phyloP scores from a whole-genome alignment of 1,139 yeast species.

The Saccharomyces hybrid region DNA sequence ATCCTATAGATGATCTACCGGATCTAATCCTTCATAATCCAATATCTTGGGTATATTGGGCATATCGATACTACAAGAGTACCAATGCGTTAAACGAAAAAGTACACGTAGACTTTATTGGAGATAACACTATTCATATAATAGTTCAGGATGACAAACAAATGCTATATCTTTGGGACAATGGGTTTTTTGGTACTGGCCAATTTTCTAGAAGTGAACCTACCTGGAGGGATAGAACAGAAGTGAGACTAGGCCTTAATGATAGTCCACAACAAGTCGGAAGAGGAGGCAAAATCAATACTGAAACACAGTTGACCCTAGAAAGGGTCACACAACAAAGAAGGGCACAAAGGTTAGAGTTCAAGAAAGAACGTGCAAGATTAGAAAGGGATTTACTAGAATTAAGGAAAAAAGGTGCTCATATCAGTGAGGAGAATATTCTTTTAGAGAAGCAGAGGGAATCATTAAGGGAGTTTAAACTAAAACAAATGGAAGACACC shows the following conservation, averaged over 20 bases:
- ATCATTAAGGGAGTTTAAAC: slow-evolving; percentile 30
- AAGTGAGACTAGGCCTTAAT: slow-evolving; percentile 37
- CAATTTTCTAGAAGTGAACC: slow-evolving; percentile 85
- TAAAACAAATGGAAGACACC: slow-evolving; percentile 23
- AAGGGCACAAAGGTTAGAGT: slow-evolving; percentile 62
- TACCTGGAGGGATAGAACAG: slow-evolving; percentile 69
- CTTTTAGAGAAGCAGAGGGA: slow-evolving; percentile 30
- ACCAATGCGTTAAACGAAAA: slow-evolving; percentile 10
- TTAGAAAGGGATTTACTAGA: slow-evolving; percentile 32
- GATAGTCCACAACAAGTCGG: background rate
- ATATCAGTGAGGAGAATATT: slow-evolving; percentile 24
- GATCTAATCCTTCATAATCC: slow-evolving; percentile 49
- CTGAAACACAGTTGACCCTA: slow-evolving; percentile 33
- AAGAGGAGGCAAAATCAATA: slow-evolving; percentile 30
- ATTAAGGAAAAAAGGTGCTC: slow-evolving; percentile 28
- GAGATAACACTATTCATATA: slow-evolving; percentile 18
- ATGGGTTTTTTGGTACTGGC: slow-evolving; percentile 95
- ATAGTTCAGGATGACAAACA: slow-evolving; percentile 39
- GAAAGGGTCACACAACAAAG: slow-evolving; percentile 76
- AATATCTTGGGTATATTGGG: slow-evolving; percentile 47
- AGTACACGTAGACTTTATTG: slow-evolving; percentile 17
- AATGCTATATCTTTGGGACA: slow-evolving; percentile 63
- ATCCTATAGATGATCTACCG: slow-evolving; percentile 38
- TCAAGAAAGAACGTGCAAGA: slow-evolving; percentile 49
- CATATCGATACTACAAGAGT: slow-evolving; percentile 31